phyloP scores from a whole-genome alignment of 805 yeast species.

The Phaffomyces opuntiae region DNA sequence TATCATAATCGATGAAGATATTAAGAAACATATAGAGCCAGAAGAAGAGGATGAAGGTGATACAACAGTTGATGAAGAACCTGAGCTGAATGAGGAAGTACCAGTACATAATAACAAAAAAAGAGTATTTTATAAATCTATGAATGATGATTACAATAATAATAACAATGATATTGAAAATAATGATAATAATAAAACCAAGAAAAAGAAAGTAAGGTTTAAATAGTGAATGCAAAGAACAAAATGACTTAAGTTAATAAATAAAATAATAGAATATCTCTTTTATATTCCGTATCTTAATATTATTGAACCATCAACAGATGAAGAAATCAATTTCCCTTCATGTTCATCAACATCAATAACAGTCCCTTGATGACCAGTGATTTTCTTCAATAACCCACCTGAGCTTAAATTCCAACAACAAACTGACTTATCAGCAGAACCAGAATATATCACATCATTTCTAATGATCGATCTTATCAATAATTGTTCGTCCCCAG shows the following conservation, averaged over 20 bases:
- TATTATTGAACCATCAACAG: conserved; percentile 51
- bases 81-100: background rate
- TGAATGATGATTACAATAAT: background rate
- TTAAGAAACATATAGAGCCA: too few relatives aligned
- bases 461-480: conserved; percentile 40
- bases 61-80: conserved; percentile 1
- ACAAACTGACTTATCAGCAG: conserved; percentile 51
- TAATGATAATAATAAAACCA: background rate
- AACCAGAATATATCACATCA: conserved; percentile 48
- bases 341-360: conserved; percentile 50
- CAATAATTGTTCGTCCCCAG: conserved; percentile 44
- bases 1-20: too few relatives aligned
- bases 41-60: background rate
- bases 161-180: too few relatives aligned
- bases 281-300: conserved; percentile 27
- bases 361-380: conserved; percentile 59
- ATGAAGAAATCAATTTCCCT: conserved; percentile 38
- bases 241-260: conserved; percentile 5
- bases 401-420: conserved; percentile 55
- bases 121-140: too few relatives aligned
- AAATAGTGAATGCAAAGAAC: background rate
- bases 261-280: too few relatives aligned
- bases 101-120: background rate
- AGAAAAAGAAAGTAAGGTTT: background rate
- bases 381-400: conserved; percentile 37